phyloP scores from a whole-genome alignment of 2,329 filamentous ascomycete species.

The Helicocarpus griseus region DNA sequence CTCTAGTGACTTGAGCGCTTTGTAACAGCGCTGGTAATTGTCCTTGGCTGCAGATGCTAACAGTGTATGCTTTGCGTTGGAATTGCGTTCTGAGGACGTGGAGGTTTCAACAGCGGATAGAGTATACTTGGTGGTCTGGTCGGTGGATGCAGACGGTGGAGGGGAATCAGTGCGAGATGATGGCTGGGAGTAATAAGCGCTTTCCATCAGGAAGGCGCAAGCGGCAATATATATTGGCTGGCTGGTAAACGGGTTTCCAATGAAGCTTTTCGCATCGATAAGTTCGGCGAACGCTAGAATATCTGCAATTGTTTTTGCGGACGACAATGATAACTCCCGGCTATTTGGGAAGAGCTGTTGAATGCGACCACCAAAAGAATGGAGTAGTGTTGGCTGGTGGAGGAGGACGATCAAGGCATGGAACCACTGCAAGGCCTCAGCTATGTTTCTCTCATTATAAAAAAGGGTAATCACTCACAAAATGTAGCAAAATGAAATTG shows the following conservation, averaged over 20 bases:
- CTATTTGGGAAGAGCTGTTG: constrained; percentile 70
- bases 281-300: constrained; percentile 79
- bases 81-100: constrained; percentile 20
- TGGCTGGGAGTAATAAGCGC: constrained; percentile 57
- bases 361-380: constrained; percentile 60
- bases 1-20: constrained; percentile 70
- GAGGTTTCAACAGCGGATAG: constrained; percentile 24
- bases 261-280: constrained; percentile 75
- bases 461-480: constrained; percentile 29
- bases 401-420: constrained; percentile 77
- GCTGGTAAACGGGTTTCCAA: constrained; percentile 80
- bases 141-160: constrained; percentile 24
- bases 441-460: not conserved
- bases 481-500: constrained; percentile 76
- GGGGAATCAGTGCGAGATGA: constrained; percentile 53
- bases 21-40: constrained; percentile 81
- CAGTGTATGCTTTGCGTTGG: constrained; percentile 57
- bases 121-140: constrained; percentile 26
- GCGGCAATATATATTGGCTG: constrained; percentile 89
- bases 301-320: constrained; percentile 83
- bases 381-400: constrained; percentile 72
- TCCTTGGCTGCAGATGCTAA: constrained; percentile 73
- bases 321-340: constrained; percentile 73
- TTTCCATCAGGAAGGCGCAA: constrained; percentile 80
- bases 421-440: constrained; percentile 51